Evolutionary conservation across 2,329 filamentous ascomycete species (phyloP).

Genomic region (Hymenoscyphus fructigenus): DNA sequence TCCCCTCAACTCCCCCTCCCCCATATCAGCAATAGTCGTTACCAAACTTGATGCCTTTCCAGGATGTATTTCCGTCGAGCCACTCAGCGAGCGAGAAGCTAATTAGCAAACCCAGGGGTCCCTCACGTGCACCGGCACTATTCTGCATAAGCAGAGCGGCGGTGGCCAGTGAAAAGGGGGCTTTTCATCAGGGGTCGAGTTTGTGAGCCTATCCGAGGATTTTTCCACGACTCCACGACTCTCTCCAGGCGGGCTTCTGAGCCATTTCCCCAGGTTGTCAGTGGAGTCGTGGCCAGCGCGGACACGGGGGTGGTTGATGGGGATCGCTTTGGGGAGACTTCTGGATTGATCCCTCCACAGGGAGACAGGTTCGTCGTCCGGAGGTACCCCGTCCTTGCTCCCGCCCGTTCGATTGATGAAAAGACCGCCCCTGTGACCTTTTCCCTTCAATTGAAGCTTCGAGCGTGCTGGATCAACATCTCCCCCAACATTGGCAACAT

Average conservation of each 20-base stretch:
- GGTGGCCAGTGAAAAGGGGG: not conserved
- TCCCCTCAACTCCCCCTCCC: slow-evolving; percentile 19
- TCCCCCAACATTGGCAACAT: slow-evolving; percentile 1
- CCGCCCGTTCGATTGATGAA: slow-evolving; percentile 1
- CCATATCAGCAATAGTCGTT: slow-evolving; percentile 11
- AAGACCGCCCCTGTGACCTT: not conserved
- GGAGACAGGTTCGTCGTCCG: not conserved
- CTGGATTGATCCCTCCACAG: not conserved
- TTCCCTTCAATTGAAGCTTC: not conserved
- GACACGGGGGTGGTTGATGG: not conserved
- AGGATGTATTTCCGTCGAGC: slow-evolving; percentile 17
- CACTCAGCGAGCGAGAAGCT: slow-evolving; percentile 14
- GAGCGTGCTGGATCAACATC: not conserved
- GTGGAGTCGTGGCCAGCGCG: not conserved
- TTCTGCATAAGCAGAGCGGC: slow-evolving; percentile 3
- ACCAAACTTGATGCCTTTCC: slow-evolving; percentile 15
- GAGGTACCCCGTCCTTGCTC: not conserved
- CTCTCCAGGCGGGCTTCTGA: slow-evolving; percentile 5
- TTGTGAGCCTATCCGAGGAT: not conserved
- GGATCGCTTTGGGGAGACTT: not conserved
- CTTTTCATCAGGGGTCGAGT: not conserved
- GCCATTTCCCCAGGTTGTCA: slow-evolving; percentile 12
- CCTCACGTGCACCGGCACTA: slow-evolving; percentile 18
- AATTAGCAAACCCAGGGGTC: slow-evolving; percentile 14
- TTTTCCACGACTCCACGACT: not conserved